Conservation (phyloP, 108 stramenopile genomes). For the Fragilaria radians region DNA sequence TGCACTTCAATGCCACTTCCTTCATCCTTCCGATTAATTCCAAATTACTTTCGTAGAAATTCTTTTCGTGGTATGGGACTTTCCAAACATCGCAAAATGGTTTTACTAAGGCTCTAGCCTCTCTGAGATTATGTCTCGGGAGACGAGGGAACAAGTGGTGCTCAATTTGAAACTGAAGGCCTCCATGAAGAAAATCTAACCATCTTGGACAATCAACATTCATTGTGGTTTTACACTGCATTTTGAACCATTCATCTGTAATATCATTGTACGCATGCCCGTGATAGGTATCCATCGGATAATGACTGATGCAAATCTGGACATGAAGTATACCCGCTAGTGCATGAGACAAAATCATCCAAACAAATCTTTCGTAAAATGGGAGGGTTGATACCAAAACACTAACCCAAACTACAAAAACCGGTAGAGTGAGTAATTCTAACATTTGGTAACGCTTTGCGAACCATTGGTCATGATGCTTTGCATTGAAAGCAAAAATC, state of each 20-base stretch:
- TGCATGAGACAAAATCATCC: conserved; percentile 68
- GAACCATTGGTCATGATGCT: background rate
- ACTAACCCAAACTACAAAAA: conserved; percentile 55
- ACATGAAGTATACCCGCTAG: conserved; percentile 76
- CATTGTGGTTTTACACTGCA: conserved; percentile 64
- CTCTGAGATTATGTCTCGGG: conserved; percentile 81
- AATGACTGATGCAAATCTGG: conserved; percentile 55
- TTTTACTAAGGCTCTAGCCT: conserved; percentile 44
- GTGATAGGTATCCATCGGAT: conserved; percentile 16
- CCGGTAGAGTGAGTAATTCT: conserved; percentile 47
- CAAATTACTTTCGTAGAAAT: conserved; percentile 38
- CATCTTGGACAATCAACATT: conserved; percentile 74
- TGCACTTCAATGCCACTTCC: background rate
- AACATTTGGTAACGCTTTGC: conserved; percentile 20
- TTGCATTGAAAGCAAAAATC: conserved; percentile 6
- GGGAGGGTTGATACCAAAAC: conserved; percentile 34
- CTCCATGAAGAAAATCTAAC: conserved; percentile 92
- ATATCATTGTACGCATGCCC: conserved; percentile 33
- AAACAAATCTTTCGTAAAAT: conserved; percentile 40
- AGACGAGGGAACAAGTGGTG: conserved; percentile 91
- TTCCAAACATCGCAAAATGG: conserved; percentile 71
- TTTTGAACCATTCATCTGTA: conserved; percentile 41
- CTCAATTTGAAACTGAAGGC: conserved; percentile 88
- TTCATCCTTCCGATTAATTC: background rate
- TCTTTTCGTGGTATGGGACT: conserved; percentile 48